These are phyloP conservation scores for Colletotrichum cereale DNA, from an alignment of 2,329 filamentous ascomycete genomes.

Conservation along the genomic window DNA sequence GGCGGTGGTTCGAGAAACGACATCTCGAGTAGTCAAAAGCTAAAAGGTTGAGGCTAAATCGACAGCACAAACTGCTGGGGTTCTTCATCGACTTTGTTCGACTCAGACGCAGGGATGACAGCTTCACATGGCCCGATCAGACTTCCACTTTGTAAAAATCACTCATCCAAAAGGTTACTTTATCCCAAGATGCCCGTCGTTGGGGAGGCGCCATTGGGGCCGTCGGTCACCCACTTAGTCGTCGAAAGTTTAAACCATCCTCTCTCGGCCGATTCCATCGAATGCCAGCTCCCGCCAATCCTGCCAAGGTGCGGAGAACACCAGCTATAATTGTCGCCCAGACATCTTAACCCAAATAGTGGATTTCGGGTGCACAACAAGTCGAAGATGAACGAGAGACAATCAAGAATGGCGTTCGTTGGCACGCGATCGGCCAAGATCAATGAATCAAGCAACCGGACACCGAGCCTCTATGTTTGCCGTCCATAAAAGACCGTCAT, in stretches of 20 bases:
- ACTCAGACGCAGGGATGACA: neutral
- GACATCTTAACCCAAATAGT: neutral
- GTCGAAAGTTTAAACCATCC: neutral
- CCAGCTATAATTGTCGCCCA: neutral
- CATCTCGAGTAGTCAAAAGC: neutral
- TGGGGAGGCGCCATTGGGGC: neutral
- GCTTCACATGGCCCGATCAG: neutral
- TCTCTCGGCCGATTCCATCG: neutral
- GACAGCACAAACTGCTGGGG: neutral
- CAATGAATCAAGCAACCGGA: neutral
- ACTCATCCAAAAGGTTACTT: neutral
- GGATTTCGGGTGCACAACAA: neutral
- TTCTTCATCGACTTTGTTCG: neutral
- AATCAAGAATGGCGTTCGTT: neutral
- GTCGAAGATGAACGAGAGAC: neutral
- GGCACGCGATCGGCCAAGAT: neutral
- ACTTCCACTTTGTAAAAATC: neutral
- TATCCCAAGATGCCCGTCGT: neutral
- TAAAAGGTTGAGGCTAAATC: neutral
- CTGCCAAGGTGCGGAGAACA: neutral
- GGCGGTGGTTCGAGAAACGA: slow-evolving; percentile 28
- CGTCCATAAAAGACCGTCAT: neutral
- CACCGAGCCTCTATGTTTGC: neutral
- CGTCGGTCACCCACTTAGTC: neutral
- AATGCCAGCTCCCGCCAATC: neutral